phyloP scores from a whole-genome alignment of 805 yeast species.

The Hanseniaspora clermontiae region DNA sequence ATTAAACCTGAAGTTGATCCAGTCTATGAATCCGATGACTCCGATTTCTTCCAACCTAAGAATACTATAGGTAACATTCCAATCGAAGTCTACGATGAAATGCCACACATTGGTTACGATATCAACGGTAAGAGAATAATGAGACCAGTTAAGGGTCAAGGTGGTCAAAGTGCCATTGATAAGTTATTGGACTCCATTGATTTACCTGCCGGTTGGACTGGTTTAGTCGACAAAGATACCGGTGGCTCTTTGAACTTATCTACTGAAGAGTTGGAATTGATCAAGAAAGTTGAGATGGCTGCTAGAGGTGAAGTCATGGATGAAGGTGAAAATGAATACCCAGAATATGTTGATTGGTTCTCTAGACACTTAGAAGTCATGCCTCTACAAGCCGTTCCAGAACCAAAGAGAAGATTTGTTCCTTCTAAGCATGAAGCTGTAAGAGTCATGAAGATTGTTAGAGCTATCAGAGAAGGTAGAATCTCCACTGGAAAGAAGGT shows the following conservation, averaged over 20 bases:
- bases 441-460: slow-evolving; percentile 88
- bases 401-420: slow-evolving; percentile 91
- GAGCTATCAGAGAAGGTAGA: slow-evolving; percentile 92
- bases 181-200: slow-evolving; percentile 81
- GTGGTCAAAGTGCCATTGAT: slow-evolving; percentile 59
- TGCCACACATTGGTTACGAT: slow-evolving; percentile 94
- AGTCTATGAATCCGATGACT: slow-evolving; percentile 86
- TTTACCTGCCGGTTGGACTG: slow-evolving; percentile 98
- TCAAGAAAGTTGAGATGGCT: slow-evolving; percentile 56
- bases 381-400: slow-evolving; percentile 91
- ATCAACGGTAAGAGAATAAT: slow-evolving; percentile 95
- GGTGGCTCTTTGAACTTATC: slow-evolving; percentile 74
- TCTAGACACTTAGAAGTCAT: slow-evolving; percentile 68
- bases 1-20: slow-evolving; percentile 87
- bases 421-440: slow-evolving; percentile 97
- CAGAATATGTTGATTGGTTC: slow-evolving; percentile 92
- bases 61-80: slow-evolving; percentile 94
- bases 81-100: slow-evolving; percentile 82
- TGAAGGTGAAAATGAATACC: slow-evolving; percentile 72
- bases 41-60: slow-evolving; percentile 57
- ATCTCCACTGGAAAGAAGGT: slow-evolving; percentile 60
- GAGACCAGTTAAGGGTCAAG: slow-evolving; percentile 87
- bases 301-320: slow-evolving; percentile 64
- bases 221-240: slow-evolving; percentile 77
- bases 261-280: slow-evolving; percentile 77